Evolutionary conservation across 495 filamentous ascomycete species (phyloP), one percentile per base, ranked within the genome.

Genomic region (Tuber aestivum): DNA sequence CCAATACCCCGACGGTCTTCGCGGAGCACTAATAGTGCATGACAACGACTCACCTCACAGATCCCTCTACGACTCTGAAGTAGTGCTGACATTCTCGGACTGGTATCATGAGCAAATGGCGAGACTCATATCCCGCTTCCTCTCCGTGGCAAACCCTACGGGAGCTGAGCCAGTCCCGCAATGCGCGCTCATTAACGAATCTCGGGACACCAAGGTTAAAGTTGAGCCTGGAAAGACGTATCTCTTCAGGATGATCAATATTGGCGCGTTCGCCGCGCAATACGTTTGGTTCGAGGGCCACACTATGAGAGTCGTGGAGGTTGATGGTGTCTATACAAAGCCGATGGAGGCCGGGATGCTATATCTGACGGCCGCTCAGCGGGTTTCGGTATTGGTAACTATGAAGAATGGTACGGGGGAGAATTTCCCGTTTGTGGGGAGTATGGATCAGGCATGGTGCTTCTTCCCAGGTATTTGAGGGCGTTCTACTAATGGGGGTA

Each of bases 171-270:
- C 90, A 2, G 84, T 93, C 9, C 91, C 91, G 0, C 83, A 93
- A 65, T 85, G 89, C 8, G 89, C 89, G 0, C 81, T 94, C 37
- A 89, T 94, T 82, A 94, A 94, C 78, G 93, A 93, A 41, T 86
- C 87, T 0, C 85, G 81, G 73, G 86, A 90, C 74, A 82, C 86
- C 4, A 87, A 85, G n/a, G 81, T 94, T 35, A 76, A 86, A 3
- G 88, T 95, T 1, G 79, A 89, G 73, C 88, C 93, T 0, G 90
- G 90, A 18, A 94, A 91, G 82, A 97, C 93, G 0, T 97, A 97
- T 75, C 85, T 94, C 20, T 87, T 97, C 82, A 90, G 90, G 21
- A 86, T 95, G 74, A 84, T 93, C 82, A 95, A 95, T 82, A 90
- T 92, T 68, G 90, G 88, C 5, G 91, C 90, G 21, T 93, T 93